A percentile compares a stretch with the other conserved stretches of the same genome.
Evolutionary conservation across 306 rosid genomes (phyloP).

Genomic region (Prunus mira): DNA sequence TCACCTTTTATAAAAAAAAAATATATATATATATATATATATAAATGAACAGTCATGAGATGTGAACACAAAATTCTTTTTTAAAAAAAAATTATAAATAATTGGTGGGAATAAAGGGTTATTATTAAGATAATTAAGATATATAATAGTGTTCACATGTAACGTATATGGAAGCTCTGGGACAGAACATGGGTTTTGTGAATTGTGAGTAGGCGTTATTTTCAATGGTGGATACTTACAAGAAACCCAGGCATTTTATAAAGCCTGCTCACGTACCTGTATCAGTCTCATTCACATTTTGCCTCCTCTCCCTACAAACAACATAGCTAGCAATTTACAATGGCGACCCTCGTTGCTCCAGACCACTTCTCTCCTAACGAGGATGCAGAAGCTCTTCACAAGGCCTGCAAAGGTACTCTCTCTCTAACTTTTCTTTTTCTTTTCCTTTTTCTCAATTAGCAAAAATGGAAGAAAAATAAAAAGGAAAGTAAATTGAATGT

Average conservation of each 20-base stretch:
- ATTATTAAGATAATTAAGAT: too few relatives aligned
- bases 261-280: background rate
- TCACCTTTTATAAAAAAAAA: background rate
- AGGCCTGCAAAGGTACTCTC: constrained; percentile 55
- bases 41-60: background rate
- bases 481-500: background rate
- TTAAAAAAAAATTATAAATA: background rate
- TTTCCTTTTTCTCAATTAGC: background rate
- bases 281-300: background rate
- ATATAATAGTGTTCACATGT: constrained; percentile 5
- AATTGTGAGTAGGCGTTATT: constrained; percentile 33
- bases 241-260: background rate
- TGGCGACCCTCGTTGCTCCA: constrained; percentile 51
- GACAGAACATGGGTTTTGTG: constrained; percentile 3
- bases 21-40: too few relatives aligned
- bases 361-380: constrained; percentile 35
- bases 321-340: constrained; percentile 5
- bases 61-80: background rate
- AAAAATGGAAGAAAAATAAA: background rate
- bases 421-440: background rate
- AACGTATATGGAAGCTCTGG: background rate
- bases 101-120: background rate
- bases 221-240: constrained; percentile 15
- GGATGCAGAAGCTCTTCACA: constrained; percentile 64
- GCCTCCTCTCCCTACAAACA: background rate